Evolutionary conservation across 306 rosid species (phyloP), one percentile per base, ranked within the genome.

Genomic region (Mimosa pudica): DNA sequence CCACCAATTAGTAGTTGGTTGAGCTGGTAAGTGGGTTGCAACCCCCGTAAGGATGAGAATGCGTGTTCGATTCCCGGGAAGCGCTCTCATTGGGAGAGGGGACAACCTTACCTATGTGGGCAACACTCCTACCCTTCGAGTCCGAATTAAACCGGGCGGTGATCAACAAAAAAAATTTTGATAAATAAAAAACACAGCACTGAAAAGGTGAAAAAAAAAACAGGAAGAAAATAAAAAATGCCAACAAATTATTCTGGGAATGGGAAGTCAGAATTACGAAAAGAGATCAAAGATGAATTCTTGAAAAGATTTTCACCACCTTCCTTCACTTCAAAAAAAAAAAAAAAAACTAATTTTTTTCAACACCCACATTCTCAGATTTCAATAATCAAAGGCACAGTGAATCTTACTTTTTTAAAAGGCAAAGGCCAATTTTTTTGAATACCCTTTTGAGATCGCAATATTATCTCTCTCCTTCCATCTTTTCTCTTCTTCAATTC

Each of bases 391-490:
- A 16, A 45, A 52, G 80, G 71, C 18, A 1, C 65, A 51, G 74
- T 84, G 82, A 77, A 76, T 83, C 88, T 70, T 70, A 33, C 77
- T 74, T 83, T 76, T 81, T 62, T 18, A 75, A 75, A 64, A 82
- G 62, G 47, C 54, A 73, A 58, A n/a, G 66, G 77, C 33, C 14
- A 30, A 30, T 24, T 45, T 49, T 9, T 49, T 9, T 1, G 73
- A 72, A 61, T 44, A 14, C 67, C 46, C 62, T 49, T 8, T 66
- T 64, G 74, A 86, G 76, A 78, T 87, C 84, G 72, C n/a, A 3
- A 61, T 38, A 52, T 74, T 32, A 52, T 47, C 77, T 18, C 58
- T 61, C 45, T 69, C 80, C 41, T 54, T 48, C n/a, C 54, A 51
- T 32, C 36, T 49, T 45, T 58, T 61, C 4, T 38, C 60, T 70